Conservation (phyloP, 1,139 yeast species). For the Protomyces arabidopsidicola region DNA sequence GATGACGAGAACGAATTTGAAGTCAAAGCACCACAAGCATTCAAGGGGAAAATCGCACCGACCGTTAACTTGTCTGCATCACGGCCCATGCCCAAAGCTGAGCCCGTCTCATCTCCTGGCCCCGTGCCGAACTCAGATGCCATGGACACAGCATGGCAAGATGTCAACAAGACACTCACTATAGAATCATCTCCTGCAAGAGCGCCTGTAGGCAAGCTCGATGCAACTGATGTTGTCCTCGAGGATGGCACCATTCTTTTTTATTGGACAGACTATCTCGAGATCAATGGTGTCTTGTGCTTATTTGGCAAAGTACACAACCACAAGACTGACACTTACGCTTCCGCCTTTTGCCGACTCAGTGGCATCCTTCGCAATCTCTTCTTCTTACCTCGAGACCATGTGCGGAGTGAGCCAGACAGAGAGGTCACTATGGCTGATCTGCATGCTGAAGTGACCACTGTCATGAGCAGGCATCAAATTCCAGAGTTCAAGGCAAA, state of each 20-base stretch:
- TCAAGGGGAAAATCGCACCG: background rate
- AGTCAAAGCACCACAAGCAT: conserved; percentile 32
- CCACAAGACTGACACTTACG: conserved; percentile 44
- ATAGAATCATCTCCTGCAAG: conserved; percentile 11
- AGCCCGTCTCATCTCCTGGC: conserved; percentile 3
- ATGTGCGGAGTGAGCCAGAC: conserved; percentile 37
- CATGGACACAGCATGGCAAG: conserved; percentile 28
- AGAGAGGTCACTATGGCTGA: conserved; percentile 54
- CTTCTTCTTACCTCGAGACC: conserved; percentile 69
- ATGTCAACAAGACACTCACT: conserved; percentile 16
- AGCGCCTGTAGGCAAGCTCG: conserved; percentile 17
- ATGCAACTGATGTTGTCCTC: conserved; percentile 33
- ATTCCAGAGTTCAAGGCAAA: conserved; percentile 62
- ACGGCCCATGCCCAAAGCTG: background rate
- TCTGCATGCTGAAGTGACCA: conserved; percentile 70
- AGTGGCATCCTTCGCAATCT: conserved; percentile 67
- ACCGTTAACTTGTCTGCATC: conserved; percentile 31
- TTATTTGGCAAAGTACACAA: conserved; percentile 79
- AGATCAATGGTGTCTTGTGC: conserved; percentile 62
- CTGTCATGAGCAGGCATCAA: conserved; percentile 59
- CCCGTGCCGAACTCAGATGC: conserved; percentile 31
- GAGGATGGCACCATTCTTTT: conserved; percentile 55
- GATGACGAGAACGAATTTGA: conserved; percentile 34
- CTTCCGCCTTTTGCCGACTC: conserved; percentile 75
- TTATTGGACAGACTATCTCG: conserved; percentile 89